Base-by-base conservation (phyloP, 768 basidiomycete species). In the Boletellus emodensis region DNA sequence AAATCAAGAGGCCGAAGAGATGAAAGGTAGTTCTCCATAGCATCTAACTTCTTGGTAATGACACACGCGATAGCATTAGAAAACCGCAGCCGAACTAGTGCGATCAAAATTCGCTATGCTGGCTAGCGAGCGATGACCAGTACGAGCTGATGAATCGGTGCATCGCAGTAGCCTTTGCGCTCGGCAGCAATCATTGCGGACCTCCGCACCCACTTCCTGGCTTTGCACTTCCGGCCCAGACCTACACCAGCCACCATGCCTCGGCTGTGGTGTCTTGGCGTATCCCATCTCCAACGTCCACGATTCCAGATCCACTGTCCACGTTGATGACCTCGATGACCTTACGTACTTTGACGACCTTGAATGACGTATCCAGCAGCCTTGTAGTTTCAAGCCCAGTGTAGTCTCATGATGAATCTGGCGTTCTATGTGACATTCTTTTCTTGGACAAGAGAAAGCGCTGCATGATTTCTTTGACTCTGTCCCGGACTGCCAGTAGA, bases 1-100 rank as follows among this genome's bases (percentile, higher is more conserved):
- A 60, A 85, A 86, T 32, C 91, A 92, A 67, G 90, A 91, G 69
- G 85, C 80, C 3, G 88, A 90, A 64, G 88, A 90, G 61, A 61
- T 87, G 58, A 88, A 82, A 80, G 87, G 88, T 85, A 49, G 1
- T 24, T 15, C 47, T 37, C 40, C 30, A 9, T 46, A 15, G n/a
- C 6, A 30, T 37, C 48, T 18, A 20, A 45, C 26, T 26, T 34
- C 14, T 36, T 46, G 28, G 37, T 48, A 10, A 53, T 49, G 20
- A 42, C 41, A 2, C 9, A 11, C 7, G 20, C 20, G 14, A 46
- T 37, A 89, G 85, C 85, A 15, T 68, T 87, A 20, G 87, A 89
- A 72, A 74, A 79, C 41, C 84, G 86, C 47, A 83, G 75, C 62
- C 83, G 85, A 41, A 70, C 76, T 13, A 79, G 79, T 44, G 83